Base-by-base conservation (phyloP, 2,329 filamentous ascomycete genomes). In the Xylaria sp. region DNA sequence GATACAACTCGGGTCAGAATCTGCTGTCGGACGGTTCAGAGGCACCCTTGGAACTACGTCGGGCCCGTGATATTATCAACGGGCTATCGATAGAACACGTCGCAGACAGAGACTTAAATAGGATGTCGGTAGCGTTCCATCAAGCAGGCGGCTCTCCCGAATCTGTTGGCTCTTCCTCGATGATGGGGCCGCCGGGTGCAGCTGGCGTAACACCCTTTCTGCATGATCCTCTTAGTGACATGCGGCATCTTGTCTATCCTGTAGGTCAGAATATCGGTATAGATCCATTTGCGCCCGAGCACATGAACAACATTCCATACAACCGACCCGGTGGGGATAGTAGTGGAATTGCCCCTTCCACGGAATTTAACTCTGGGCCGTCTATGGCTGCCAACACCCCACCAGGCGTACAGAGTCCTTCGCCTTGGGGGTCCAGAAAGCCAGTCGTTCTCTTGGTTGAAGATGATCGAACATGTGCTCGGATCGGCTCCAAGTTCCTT, bases 301-400 rank as follows among this genome's bases (percentile, higher is more conserved):
- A 98, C 77, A 94, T 98, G 77, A 90, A 95, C 82, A 97, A 97
- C 78, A 97, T 98, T 65, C 94, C 94, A 0, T 98, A 97, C 78
- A 86, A 91, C 9, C 93, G 88, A 18, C 86, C 92, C 2, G 93
- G 92, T 67, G 85, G 86, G 60, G 82, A 85, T 2, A 83, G 79
- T 54, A 83, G 79, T 55, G 74, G 78, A 4, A 74, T 82, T 58
- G 78, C 81, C 20, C 81, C 86, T 64, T 80, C 82, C 69, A 78
- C 83, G n/a, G 81, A 83, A 13, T 73, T 76, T 39, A 77, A 75
- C 48, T 50, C 77, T 44, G 59, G 76, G 20, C 78, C 80, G 50
- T 73, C 79, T 3, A 80, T 82, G 61, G 79, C 79, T 64, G 74
- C 81, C 63, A 74, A 76, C 50, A 78, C 78, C 13, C 77, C 78